These are phyloP conservation scores for Aureobasidium pullulans DNA, from an alignment of 2,329 filamentous ascomycete genomes.

Conservation along the genomic window DNA sequence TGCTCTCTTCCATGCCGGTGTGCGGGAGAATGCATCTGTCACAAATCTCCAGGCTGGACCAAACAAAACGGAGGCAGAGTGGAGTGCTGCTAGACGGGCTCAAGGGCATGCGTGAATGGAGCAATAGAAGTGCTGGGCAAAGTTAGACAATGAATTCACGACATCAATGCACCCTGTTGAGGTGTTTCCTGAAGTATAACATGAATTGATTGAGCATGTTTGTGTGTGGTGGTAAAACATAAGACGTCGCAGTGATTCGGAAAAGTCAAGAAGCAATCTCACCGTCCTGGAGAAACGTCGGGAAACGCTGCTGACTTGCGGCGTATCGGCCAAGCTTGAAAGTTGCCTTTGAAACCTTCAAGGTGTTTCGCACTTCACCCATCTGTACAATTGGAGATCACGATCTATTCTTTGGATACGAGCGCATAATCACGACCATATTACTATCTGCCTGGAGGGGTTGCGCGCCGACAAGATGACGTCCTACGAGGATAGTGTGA, in stretches of 20 bases:
- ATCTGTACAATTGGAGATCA: not conserved
- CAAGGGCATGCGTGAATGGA: not conserved
- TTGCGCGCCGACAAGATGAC: slow-evolving; percentile 3
- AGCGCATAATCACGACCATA: not conserved
- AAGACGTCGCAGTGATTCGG: not conserved
- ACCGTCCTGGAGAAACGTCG: not conserved
- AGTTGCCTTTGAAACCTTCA: slow-evolving; percentile 2
- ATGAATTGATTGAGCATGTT: not conserved
- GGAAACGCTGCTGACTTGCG: not conserved
- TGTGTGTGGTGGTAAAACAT: not conserved
- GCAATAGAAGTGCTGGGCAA: not conserved
- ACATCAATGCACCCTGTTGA: not conserved
- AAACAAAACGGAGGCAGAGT: slow-evolving; percentile 1
- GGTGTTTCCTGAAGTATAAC: not conserved
- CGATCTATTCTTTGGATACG: not conserved
- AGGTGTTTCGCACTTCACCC: not conserved
- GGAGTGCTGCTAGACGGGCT: not conserved
- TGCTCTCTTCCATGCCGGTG: not conserved
- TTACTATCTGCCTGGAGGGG: not conserved
- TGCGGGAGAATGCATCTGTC: not conserved
- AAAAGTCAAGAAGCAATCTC: not conserved
- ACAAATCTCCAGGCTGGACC: not conserved
- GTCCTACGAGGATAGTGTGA: slow-evolving; percentile 8
- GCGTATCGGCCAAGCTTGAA: not conserved
- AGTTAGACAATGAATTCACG: slow-evolving; percentile 2